These are phyloP conservation scores for Penicillium vulpinum DNA, from an alignment of 2,329 filamentous ascomycete genomes.

Conservation along the genomic window DNA sequence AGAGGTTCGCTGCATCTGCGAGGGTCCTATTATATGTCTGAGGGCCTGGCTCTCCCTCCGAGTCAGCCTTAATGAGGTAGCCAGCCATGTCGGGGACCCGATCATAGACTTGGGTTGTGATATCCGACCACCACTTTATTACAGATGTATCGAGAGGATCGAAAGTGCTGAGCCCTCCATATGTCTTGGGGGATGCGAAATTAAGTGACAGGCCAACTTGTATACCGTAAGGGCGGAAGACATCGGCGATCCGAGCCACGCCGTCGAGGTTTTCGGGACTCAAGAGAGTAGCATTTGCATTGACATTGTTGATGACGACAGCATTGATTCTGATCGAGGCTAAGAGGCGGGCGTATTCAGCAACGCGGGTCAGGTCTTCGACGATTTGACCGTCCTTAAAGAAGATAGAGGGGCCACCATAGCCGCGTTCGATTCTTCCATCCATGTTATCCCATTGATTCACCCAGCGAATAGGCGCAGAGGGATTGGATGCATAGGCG, in stretches of 20 bases:
- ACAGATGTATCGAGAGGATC: conserved; percentile 64
- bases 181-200: conserved; percentile 63
- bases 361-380: conserved; percentile 60
- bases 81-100: conserved; percentile 67
- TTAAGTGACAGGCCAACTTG: conserved; percentile 66
- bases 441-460: conserved; percentile 75
- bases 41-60: conserved; percentile 70
- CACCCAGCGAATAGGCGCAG: conserved; percentile 65
- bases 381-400: conserved; percentile 59
- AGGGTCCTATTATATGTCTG: conserved; percentile 69
- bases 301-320: conserved; percentile 70
- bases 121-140: conserved; percentile 62
- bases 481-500: conserved; percentile 55
- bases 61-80: conserved; percentile 70
- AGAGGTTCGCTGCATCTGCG: conserved; percentile 67
- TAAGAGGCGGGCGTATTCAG: conserved; percentile 65
- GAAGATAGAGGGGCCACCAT: conserved; percentile 68
- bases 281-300: conserved; percentile 63
- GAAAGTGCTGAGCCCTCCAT: conserved; percentile 61
- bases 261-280: conserved; percentile 60
- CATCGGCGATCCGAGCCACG: conserved; percentile 62
- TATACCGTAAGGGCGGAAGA: conserved; percentile 67
- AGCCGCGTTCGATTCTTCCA: conserved; percentile 66
- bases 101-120: conserved; percentile 60
- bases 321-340: conserved; percentile 68